A percentile compares a stretch with the other conserved stretches of the same genome.
Evolutionary conservation across 1,284 basidiomycete genomes (phyloP).

Genomic region (Sanghuangporus baumii): DNA sequence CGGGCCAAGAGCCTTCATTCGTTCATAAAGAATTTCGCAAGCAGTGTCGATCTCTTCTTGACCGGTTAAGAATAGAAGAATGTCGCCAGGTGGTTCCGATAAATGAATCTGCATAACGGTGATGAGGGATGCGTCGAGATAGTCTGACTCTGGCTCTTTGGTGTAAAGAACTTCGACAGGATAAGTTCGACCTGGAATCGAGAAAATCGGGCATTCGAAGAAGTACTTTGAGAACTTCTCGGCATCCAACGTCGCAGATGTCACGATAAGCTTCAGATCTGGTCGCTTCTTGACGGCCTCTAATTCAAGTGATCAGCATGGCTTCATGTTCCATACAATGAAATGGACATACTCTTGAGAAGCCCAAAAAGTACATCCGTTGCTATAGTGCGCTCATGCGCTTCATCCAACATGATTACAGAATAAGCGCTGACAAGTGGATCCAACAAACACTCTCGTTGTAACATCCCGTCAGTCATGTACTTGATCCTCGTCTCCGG

Average conservation of each 20-base stretch:
- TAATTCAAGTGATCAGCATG: slow-evolving; percentile 32
- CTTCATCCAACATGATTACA: slow-evolving; percentile 98
- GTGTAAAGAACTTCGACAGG: slow-evolving; percentile 97
- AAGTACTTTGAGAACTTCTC: slow-evolving; percentile 99
- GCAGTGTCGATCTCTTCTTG: slow-evolving; percentile 98
- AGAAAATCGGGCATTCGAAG: slow-evolving; percentile 97
- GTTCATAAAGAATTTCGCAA: slow-evolving; percentile 95
- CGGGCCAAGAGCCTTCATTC: slow-evolving; percentile 96
- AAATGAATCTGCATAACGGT: slow-evolving; percentile 99
- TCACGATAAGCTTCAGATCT: slow-evolving; percentile 97
- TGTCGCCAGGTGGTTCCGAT: slow-evolving; percentile 94
- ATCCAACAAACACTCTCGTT: slow-evolving; percentile 94
- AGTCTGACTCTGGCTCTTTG: slow-evolving; percentile 98
- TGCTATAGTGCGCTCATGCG: slow-evolving; percentile 96
- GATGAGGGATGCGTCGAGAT: slow-evolving; percentile 95
- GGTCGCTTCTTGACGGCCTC: slow-evolving; percentile 92
- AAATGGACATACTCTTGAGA: slow-evolving; percentile 74
- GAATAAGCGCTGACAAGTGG: slow-evolving; percentile 91
- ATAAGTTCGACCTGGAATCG: slow-evolving; percentile 98
- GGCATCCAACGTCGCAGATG: slow-evolving; percentile 97
- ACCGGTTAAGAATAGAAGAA: slow-evolving; percentile 96
- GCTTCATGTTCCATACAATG: background rate
- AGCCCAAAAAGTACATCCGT: slow-evolving; percentile 98
- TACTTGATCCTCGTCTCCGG: slow-evolving; percentile 99
- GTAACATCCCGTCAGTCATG: slow-evolving; percentile 99